These are phyloP conservation scores for Periconia macrospinosa DNA, from an alignment of 2,329 filamentous ascomycete genomes.

Conservation along the genomic window DNA sequence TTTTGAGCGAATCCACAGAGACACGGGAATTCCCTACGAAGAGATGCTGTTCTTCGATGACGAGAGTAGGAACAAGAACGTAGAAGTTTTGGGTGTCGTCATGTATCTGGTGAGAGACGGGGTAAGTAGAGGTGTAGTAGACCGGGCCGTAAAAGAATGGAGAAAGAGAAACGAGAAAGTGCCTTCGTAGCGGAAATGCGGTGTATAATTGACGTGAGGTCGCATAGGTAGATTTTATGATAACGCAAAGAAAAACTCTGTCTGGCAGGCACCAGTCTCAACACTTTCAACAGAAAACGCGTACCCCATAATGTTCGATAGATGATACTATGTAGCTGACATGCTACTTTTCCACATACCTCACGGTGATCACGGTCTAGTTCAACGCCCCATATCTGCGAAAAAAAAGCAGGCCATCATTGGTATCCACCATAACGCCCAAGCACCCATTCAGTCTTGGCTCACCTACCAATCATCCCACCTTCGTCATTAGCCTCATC, in stretches of 20 bases:
- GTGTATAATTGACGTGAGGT: too few species aligned
- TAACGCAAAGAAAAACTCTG: too few species aligned
- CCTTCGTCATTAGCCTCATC: too few species aligned
- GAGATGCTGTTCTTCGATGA: slow-evolving; percentile 98
- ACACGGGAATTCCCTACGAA: slow-evolving; percentile 70
- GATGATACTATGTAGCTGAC: neutral
- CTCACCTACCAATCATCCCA: too few species aligned
- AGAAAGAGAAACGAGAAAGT: slow-evolving; percentile 65
- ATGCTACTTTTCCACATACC: neutral
- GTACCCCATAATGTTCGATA: neutral
- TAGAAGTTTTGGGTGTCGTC: slow-evolving; percentile 75
- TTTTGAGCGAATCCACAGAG: slow-evolving; percentile 72
- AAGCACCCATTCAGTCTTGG: too few species aligned
- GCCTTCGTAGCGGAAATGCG: neutral
- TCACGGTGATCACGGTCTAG: too few species aligned
- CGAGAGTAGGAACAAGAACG: slow-evolving; percentile 82
- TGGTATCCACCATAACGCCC: too few species aligned
- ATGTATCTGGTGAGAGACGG: slow-evolving; percentile 84
- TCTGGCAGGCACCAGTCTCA: too few species aligned
- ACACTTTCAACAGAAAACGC: too few species aligned
- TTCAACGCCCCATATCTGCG: too few species aligned
- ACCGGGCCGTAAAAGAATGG: slow-evolving; percentile 80
- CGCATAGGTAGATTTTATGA: too few species aligned
- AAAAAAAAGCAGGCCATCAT: too few species aligned
- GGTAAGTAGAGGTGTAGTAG: slow-evolving; percentile 74